Conservation (phyloP, 371 early-diverging fungal species). For the Apophysomyces sp. region DNA sequence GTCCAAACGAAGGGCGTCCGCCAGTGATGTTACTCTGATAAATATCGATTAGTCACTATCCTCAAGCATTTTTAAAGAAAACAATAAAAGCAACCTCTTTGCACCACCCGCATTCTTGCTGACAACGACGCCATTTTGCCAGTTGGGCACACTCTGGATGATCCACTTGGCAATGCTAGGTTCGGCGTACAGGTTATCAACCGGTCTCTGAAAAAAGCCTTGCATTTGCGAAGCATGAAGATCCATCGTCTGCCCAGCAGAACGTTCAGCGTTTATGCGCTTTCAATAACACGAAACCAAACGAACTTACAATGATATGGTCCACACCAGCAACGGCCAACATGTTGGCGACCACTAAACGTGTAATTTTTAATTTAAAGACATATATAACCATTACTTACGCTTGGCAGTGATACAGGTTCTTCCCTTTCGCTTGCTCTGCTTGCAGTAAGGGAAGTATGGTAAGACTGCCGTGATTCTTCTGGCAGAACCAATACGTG, state of each 20-base stretch:
- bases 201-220: slow-evolving; percentile 94
- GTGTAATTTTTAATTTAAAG: not conserved
- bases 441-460: slow-evolving; percentile 96
- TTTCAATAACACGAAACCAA: not conserved
- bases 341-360: slow-evolving; percentile 91
- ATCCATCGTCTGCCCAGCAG: slow-evolving; percentile 77
- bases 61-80: not conserved
- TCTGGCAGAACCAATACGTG: slow-evolving; percentile 87
- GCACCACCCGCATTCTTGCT: slow-evolving; percentile 98
- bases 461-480: slow-evolving; percentile 91
- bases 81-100: slow-evolving; percentile 68
- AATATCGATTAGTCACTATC: not conserved
- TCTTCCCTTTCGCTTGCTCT: slow-evolving; percentile 96
- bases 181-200: slow-evolving; percentile 95
- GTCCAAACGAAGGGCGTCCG: slow-evolving; percentile 90
- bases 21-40: slow-evolving; percentile 88
- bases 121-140: slow-evolving; percentile 83
- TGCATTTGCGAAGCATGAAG: slow-evolving; percentile 93
- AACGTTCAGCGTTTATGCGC: not conserved
- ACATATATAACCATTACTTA: slow-evolving; percentile 27
- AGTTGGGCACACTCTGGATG: slow-evolving; percentile 73
- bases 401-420: slow-evolving; percentile 94
- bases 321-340: slow-evolving; percentile 93
- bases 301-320: slow-evolving; percentile 78
- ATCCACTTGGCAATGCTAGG: slow-evolving; percentile 92